phyloP scores from a whole-genome alignment of 306 rosid species.

The Medicago lupulina region DNA sequence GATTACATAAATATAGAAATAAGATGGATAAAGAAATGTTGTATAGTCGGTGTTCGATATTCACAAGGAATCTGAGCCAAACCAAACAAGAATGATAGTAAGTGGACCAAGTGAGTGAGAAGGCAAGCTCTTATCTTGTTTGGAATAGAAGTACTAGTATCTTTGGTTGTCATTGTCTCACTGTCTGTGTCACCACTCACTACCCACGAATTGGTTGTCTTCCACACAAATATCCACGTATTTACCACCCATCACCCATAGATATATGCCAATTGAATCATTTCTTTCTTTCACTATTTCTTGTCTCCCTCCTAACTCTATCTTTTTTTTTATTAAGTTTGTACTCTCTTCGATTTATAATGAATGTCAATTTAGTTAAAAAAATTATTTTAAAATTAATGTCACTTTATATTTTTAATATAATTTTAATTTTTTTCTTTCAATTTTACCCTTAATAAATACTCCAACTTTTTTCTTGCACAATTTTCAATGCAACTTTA shows the following conservation, averaged over 20 bases:
- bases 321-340: too few species aligned
- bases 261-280: too few species aligned
- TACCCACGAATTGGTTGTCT: conserved; percentile 16
- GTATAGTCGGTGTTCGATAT: background rate
- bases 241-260: conserved; percentile 1
- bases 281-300: too few species aligned
- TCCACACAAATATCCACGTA: conserved; percentile 29
- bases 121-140: conserved; percentile 19
- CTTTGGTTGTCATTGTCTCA: conserved; percentile 23
- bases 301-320: too few species aligned
- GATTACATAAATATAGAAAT: background rate
- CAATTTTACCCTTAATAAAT: too few species aligned
- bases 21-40: background rate
- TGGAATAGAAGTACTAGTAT: background rate
- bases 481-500: too few species aligned
- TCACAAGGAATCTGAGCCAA: conserved; percentile 10
- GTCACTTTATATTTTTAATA: too few species aligned
- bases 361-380: too few species aligned
- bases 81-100: background rate
- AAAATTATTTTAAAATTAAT: too few species aligned
- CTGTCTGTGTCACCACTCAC: conserved; percentile 25
- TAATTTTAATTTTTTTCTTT: too few species aligned
- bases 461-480: too few species aligned
- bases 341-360: too few species aligned
- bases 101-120: conserved; percentile 21